Evolutionary conservation across 2,329 filamentous ascomycete species (phyloP), one percentile per base, ranked within the genome.

Genomic region (Exophiala bonariae): DNA sequence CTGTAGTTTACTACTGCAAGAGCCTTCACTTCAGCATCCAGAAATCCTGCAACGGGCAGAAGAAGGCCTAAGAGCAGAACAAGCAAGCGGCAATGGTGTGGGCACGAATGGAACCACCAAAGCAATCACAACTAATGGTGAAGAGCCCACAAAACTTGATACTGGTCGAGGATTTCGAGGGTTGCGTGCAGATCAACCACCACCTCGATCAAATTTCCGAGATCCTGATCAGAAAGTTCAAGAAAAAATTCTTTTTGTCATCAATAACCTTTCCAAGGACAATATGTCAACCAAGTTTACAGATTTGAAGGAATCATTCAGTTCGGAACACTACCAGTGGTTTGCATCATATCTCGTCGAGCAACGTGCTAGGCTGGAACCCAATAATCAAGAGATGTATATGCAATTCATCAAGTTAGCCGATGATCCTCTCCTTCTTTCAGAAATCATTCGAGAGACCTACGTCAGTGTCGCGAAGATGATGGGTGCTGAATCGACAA

Each of bases 311-410:
- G 84, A 89, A 31, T 82, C 87, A 35, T 72, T 99, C 38, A 83
- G 89, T 41, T 81, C 86, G 43, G 83, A 85, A 57, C 86, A 96
- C 65, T 87, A 95, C 61, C 89, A 95, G 63, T 99, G 93, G 93
- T 99, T 99, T 63, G 93, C 95, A 5, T 85, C 84, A 38, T 95
- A 97, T 62, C 77, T 99, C 8, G 93, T 99, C 2, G 92, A 96
- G 63, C 89, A 96, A 65, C 89, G 95, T 36, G 95, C 92, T 23
- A 97, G 96, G 69, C 85, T 96, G 75, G 92, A 99, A 65, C 91
- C 92, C 4, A 99, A 99, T 66, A 97, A 95, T 63, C 93, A 99
- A 59, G 80, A 87, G 50, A 81, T 99, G 17, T 99, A 99, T 64
- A 79, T 97, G 40, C 88, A 96, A 59, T 80, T 99, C 41, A 80